phyloP scores from a whole-genome alignment of 1,139 yeast species.

The Hyphopichia buzzinii region DNA sequence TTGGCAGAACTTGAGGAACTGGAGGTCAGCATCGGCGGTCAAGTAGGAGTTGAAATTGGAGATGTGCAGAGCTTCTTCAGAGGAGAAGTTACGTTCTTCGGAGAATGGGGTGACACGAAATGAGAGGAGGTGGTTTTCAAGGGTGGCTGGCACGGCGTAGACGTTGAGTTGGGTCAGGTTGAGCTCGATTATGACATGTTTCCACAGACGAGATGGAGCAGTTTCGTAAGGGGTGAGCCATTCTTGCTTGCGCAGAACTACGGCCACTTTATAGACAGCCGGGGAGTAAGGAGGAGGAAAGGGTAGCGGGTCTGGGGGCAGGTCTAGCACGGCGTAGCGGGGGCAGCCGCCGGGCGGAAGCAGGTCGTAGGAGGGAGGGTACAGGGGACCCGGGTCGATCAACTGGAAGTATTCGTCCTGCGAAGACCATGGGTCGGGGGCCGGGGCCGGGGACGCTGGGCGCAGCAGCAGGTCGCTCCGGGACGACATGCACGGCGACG shows the following conservation, averaged over 20 bases:
- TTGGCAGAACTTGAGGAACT: conserved; percentile 33
- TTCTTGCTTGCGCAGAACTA: conserved; percentile 57
- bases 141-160: conserved; percentile 40
- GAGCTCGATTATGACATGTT: conserved; percentile 57
- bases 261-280: conserved; percentile 53
- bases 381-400: conserved; percentile 50
- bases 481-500: background rate
- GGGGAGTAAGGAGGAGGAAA: conserved; percentile 41
- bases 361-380: conserved; percentile 46
- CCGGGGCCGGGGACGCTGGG: background rate
- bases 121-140: conserved; percentile 28
- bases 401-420: conserved; percentile 30
- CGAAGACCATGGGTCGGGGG: conserved; percentile 1
- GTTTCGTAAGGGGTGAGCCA: conserved; percentile 69
- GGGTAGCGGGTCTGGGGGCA: conserved; percentile 27
- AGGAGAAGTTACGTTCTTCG: conserved; percentile 14
- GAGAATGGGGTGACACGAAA: conserved; percentile 15
- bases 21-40: conserved; percentile 37
- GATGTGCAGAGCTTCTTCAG: conserved; percentile 12
- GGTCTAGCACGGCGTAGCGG: conserved; percentile 46
- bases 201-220: conserved; percentile 64
- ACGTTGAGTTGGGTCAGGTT: conserved; percentile 75
- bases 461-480: background rate
- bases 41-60: conserved; percentile 20
- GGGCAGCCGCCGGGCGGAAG: conserved; percentile 52